phyloP scores from a whole-genome alignment of 257 asterid genomes.

The Capsicum rhomboideum region DNA sequence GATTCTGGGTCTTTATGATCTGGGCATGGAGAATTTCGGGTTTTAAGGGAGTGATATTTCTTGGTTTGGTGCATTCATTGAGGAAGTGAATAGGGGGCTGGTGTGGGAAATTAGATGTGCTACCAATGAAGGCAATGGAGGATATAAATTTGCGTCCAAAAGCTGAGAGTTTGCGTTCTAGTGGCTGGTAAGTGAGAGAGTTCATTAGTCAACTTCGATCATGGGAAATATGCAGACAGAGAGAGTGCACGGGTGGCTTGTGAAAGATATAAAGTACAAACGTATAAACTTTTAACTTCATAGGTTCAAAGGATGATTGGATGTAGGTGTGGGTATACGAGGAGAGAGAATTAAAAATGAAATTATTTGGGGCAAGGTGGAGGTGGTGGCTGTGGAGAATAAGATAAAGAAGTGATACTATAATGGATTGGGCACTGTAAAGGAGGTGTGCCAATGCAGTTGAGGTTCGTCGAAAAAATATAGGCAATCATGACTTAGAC shows the following conservation, averaged over 20 bases:
- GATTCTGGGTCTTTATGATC: constrained; percentile 23
- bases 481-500: no score
- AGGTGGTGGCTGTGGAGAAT: no score
- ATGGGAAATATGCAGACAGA: background rate
- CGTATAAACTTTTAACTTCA: no score
- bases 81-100: constrained; percentile 17
- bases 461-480: no score
- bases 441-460: no score
- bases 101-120: constrained; percentile 4
- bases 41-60: constrained; percentile 23
- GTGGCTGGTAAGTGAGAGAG: constrained; percentile 14
- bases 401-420: no score
- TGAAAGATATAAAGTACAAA: background rate
- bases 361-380: no score
- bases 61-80: constrained; percentile 24
- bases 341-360: no score
- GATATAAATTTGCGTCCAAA: constrained; percentile 19
- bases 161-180: constrained; percentile 11
- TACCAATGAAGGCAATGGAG: constrained; percentile 15
- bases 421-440: no score
- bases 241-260: background rate
- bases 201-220: constrained; percentile 24
- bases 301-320: no score
- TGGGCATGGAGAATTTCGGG: constrained; percentile 41
- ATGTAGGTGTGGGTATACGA: no score